Base-by-base conservation (phyloP, 2,329 filamentous ascomycete species). In the Neurospora sp. region DNA sequence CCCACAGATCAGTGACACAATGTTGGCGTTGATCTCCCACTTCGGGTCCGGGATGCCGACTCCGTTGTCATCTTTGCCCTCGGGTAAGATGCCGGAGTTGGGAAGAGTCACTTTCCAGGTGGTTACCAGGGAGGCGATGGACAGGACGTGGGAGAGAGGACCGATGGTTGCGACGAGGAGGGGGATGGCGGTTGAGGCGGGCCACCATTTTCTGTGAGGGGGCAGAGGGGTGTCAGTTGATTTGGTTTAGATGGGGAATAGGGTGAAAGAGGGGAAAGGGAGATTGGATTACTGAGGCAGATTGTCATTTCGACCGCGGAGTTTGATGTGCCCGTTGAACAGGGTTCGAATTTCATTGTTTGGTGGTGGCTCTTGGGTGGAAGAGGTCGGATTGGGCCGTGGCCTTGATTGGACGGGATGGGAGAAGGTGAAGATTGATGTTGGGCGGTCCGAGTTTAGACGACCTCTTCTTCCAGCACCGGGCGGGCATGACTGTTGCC, bases 111-210 rank as follows among this genome's bases (percentile, higher is more conserved):
- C 81, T 71, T 87, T 83, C 89, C 89, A 92, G 11, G 84, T 84
- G 19, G 86, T 87, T 1, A 91, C 88, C 66, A 92, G 79, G 0
- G 89, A 89, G 36, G 88, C 88, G 68, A 92, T 89, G 1, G 87
- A 89, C 71, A 90, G 82, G 28, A 92, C 84, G 75, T 91, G 92
- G 3, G 90, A 89, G n/a, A 91, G 79, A 1, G 90, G 90, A 0
- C 88, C 89, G n/a, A 89, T 84, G 1, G 89, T 88, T 15, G 90
- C 90, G 3, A 89, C 89, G 4, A 91, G 80, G 3, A 92, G 82
- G 3, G 87, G 87, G 65, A 88, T 79, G 3, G 79, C 79, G 3
- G 52, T 81, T 1, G 78, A 79, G 41, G 79, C 80, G 69, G 81
- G 78, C 79, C 79, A 81, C 80, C 80, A 81, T 62, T 76, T 74